Conservation (phyloP, 2,329 filamentous ascomycete species). For the Leptographium wingfieldii region DNA sequence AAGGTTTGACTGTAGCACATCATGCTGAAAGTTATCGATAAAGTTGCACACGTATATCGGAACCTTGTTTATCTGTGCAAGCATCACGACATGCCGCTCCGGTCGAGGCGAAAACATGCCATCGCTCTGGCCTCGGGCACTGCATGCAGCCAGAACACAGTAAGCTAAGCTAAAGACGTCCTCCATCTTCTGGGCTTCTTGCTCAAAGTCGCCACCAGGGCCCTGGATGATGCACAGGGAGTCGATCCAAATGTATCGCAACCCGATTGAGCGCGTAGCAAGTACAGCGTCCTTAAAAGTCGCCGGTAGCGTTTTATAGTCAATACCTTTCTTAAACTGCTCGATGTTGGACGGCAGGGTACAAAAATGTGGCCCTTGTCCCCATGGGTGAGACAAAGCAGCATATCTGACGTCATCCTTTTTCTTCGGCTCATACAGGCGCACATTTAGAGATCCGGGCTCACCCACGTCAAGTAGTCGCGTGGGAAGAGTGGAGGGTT, state of each 20-base stretch:
- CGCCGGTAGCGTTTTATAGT: neutral
- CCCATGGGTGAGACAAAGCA: slow-evolving; percentile 18
- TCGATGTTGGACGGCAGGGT: slow-evolving; percentile 4
- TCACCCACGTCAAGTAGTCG: slow-evolving; percentile 13
- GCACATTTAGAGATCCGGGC: neutral
- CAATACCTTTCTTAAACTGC: neutral
- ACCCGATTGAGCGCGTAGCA: slow-evolving; percentile 6
- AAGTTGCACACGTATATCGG: slow-evolving; percentile 16
- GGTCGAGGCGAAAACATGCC: slow-evolving; percentile 14
- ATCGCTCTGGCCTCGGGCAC: slow-evolving; percentile 4
- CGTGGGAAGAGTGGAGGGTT: slow-evolving; percentile 8
- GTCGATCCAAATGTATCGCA: slow-evolving; percentile 16
- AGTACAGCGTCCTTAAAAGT: slow-evolving; percentile 12
- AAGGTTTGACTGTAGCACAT: slow-evolving; percentile 19
- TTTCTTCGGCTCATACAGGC: slow-evolving; percentile 1
- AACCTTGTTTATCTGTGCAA: neutral
- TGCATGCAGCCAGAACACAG: slow-evolving; percentile 16
- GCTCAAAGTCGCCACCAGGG: slow-evolving; percentile 12
- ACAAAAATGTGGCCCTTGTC: slow-evolving; percentile 9
- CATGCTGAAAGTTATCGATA: slow-evolving; percentile 21
- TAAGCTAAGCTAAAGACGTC: slow-evolving; percentile 16
- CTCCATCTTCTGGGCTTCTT: slow-evolving; percentile 16
- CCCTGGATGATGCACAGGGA: slow-evolving; percentile 16
- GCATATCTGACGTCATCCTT: slow-evolving; percentile 2
- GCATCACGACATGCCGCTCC: neutral